Conservation (phyloP, 129 eudicot species). For the Solidago caesia region DNA sequence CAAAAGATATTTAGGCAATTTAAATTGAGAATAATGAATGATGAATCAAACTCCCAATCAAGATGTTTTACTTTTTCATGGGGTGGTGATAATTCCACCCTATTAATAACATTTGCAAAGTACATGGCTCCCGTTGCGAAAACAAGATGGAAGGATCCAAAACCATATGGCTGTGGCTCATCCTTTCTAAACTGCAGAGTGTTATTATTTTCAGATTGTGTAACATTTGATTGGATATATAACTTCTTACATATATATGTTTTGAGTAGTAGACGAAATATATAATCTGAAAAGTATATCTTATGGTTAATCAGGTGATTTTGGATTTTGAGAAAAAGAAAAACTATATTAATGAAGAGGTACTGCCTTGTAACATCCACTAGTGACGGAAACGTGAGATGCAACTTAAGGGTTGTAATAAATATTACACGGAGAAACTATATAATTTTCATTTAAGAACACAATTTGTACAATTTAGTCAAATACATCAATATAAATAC, state of each 20-base stretch:
- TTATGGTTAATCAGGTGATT: background rate
- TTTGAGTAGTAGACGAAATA: background rate
- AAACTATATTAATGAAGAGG: no score
- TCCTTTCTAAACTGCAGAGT: constrained; percentile 64
- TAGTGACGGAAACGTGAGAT: no score
- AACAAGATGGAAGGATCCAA: constrained; percentile 82
- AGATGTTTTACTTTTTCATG: constrained; percentile 54
- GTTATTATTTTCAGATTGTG: background rate
- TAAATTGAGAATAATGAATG: background rate
- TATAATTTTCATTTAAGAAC: no score
- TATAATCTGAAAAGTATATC: no score
- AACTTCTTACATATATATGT: background rate
- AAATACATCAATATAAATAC: no score
- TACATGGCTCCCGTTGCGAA: constrained; percentile 95
- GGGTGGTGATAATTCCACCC: constrained; percentile 81
- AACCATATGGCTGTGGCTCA: constrained; percentile 68
- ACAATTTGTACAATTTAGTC: no score
- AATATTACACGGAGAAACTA: no score
- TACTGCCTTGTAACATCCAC: no score
- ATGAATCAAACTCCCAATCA: no score
- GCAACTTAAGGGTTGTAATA: no score
- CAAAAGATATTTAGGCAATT: background rate
- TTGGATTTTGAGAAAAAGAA: no score
- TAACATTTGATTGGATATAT: background rate
- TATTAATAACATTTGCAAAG: constrained; percentile 76